Conservation (phyloP, 805 yeast genomes). For the Spathaspora hagerdaliae region DNA sequence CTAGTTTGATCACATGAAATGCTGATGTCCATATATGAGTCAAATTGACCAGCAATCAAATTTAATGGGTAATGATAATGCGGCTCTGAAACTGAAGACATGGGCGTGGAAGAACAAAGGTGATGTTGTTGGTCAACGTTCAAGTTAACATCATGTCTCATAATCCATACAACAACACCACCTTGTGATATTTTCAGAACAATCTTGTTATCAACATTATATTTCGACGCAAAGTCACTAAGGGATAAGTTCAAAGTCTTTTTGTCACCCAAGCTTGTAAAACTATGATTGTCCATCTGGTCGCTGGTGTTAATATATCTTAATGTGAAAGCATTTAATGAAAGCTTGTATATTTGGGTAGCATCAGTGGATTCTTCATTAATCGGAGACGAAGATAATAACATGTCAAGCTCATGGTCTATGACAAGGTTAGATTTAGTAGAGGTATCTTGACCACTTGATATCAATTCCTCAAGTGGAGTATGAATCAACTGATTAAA, state of each 20-base stretch:
- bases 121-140: conserved; percentile 2
- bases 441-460: conserved; percentile 3
- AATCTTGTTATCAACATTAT: background rate
- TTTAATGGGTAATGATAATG: conserved; percentile 9
- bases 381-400: conserved; percentile 23
- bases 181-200: conserved; percentile 7
- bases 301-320: background rate
- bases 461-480: conserved; percentile 23
- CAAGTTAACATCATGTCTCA: conserved; percentile 15
- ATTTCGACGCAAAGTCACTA: background rate
- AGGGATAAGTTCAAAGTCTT: background rate
- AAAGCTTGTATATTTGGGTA: background rate
- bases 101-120: conserved; percentile 10
- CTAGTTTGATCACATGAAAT: conserved; percentile 5
- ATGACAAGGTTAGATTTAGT: conserved; percentile 22
- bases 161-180: conserved; percentile 16
- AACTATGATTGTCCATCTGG: conserved; percentile 3
- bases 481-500: conserved; percentile 24
- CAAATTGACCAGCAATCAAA: conserved; percentile 18
- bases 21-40: conserved; percentile 20
- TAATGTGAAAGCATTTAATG: background rate
- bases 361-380: conserved; percentile 6
- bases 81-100: conserved; percentile 11
- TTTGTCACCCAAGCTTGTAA: conserved; percentile 5
- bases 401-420: conserved; percentile 26